phyloP scores from a whole-genome alignment of 2,329 filamentous ascomycete species.

The Pseudogymnoascus sp. region DNA sequence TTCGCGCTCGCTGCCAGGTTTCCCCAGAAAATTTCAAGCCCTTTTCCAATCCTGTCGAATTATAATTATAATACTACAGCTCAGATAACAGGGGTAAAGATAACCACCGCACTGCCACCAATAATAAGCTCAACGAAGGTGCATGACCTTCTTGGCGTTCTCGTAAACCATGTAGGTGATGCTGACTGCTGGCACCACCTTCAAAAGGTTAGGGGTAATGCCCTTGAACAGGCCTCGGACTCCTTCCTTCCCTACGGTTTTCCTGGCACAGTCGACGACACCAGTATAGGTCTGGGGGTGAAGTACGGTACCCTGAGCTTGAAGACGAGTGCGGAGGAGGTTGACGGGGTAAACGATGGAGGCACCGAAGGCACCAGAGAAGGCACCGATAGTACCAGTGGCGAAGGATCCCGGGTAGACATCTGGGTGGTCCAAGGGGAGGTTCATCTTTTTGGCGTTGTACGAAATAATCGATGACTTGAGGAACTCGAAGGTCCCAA shows the following conservation, averaged over 20 bases:
- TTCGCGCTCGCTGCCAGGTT: background rate
- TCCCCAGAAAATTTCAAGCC: background rate
- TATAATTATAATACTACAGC: background rate
- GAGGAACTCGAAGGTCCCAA: slow-evolving; percentile 89
- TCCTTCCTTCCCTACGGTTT: slow-evolving; percentile 78
- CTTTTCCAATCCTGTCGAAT: background rate
- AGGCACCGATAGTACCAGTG: slow-evolving; percentile 82
- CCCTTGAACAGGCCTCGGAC: slow-evolving; percentile 86
- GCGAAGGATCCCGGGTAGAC: slow-evolving; percentile 65
- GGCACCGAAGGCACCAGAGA: slow-evolving; percentile 85
- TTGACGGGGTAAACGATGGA: slow-evolving; percentile 95
- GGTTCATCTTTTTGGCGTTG: slow-evolving; percentile 59
- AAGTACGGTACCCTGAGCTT: slow-evolving; percentile 89
- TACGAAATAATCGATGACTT: slow-evolving; percentile 66
- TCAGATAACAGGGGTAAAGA: background rate
- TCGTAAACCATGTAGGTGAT: slow-evolving; percentile 94
- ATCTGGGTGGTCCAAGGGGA: slow-evolving; percentile 75
- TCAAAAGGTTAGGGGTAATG: slow-evolving; percentile 87
- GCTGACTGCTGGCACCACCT: slow-evolving; percentile 90
- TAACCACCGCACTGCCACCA: background rate
- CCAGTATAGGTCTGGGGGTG: slow-evolving; percentile 87
- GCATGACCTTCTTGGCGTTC: slow-evolving; percentile 69
- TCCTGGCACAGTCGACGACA: slow-evolving; percentile 78
- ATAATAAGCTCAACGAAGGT: slow-evolving; percentile 14
- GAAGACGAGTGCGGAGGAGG: slow-evolving; percentile 79